Evolutionary conservation across 148 eudicot genomes (phyloP).

Genomic region (Arbutus unedo): DNA sequence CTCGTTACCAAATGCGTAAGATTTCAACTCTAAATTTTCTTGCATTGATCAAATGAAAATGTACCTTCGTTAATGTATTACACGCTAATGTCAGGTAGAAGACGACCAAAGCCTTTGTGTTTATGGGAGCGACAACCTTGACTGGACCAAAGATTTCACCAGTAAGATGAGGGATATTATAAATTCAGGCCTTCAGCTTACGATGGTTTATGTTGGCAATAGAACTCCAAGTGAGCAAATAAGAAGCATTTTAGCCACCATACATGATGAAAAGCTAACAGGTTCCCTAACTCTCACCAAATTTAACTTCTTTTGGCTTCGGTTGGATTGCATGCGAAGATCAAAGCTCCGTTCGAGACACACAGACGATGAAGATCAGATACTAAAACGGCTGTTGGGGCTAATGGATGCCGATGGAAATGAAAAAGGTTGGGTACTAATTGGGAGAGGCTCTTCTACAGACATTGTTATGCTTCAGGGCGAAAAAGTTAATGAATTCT

Average conservation of each 20-base stretch:
- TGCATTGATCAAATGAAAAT: not conserved
- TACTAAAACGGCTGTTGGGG: constrained; percentile 30
- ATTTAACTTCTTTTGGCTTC: constrained; percentile 51
- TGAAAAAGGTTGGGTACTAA: constrained; percentile 48
- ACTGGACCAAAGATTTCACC: constrained; percentile 56
- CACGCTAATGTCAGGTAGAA: constrained; percentile 43
- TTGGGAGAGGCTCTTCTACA: constrained; percentile 42
- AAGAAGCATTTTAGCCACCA: constrained; percentile 27
- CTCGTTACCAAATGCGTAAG: constrained; percentile 51
- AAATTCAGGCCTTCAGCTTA: constrained; percentile 35
- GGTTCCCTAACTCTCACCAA: constrained; percentile 30
- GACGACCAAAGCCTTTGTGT: constrained; percentile 53
- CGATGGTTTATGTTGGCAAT: constrained; percentile 53
- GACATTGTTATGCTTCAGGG: constrained; percentile 42
- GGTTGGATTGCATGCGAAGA: constrained; percentile 55
- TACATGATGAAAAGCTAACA: constrained; percentile 36
- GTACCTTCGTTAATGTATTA: not conserved
- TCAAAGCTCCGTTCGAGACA: constrained; percentile 31
- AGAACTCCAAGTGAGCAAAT: constrained; percentile 27
- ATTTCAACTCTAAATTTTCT: constrained; percentile 1
- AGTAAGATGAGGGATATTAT: constrained; percentile 30
- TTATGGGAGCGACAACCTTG: constrained; percentile 47
- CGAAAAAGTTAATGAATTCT: constrained; percentile 22
- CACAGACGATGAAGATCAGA: constrained; percentile 24
- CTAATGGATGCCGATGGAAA: constrained; percentile 29